Evolutionary conservation across 352 stramenopile genomes (phyloP).

Genomic region (Phytopythium aichiense): DNA sequence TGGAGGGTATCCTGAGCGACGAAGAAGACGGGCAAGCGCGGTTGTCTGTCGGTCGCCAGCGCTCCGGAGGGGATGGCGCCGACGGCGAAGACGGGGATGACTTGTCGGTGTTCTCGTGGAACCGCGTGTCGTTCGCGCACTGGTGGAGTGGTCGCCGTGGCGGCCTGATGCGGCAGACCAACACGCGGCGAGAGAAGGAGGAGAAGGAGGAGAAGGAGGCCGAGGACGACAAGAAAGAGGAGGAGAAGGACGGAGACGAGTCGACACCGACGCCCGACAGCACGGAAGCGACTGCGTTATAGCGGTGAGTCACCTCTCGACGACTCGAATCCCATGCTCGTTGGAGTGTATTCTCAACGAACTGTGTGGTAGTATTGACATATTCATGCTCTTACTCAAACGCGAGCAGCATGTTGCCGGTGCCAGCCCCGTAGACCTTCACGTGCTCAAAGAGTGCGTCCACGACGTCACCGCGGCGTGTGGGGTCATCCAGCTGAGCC

Average conservation of each 20-base stretch:
- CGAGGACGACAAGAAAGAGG: neutral
- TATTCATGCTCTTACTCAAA: conserved; percentile 38
- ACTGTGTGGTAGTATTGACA: neutral
- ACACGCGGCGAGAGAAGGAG: neutral
- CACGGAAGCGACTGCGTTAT: neutral
- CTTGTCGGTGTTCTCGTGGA: conserved; percentile 58
- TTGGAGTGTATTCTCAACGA: neutral
- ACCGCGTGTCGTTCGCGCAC: conserved; percentile 70
- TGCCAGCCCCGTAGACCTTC: conserved; percentile 48
- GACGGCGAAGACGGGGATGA: conserved; percentile 13
- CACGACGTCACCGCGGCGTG: conserved; percentile 32
- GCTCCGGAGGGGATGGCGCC: conserved; percentile 5
- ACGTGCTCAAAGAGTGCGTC: conserved; percentile 65
- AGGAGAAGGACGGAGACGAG: neutral
- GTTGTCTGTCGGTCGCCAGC: neutral
- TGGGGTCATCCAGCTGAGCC: conserved; percentile 15
- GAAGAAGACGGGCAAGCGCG: conserved; percentile 40
- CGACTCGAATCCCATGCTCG: neutral
- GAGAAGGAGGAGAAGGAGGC: neutral
- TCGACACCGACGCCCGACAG: neutral
- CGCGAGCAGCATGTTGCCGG: conserved; percentile 45
- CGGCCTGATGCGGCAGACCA: neutral
- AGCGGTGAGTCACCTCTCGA: neutral
- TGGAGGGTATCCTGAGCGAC: conserved; percentile 61
- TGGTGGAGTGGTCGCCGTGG: conserved; percentile 65